These are phyloP conservation scores for Oryza meyeriana DNA, from an alignment of 176 grass and related monocot genomes.

Conservation along the genomic window DNA sequence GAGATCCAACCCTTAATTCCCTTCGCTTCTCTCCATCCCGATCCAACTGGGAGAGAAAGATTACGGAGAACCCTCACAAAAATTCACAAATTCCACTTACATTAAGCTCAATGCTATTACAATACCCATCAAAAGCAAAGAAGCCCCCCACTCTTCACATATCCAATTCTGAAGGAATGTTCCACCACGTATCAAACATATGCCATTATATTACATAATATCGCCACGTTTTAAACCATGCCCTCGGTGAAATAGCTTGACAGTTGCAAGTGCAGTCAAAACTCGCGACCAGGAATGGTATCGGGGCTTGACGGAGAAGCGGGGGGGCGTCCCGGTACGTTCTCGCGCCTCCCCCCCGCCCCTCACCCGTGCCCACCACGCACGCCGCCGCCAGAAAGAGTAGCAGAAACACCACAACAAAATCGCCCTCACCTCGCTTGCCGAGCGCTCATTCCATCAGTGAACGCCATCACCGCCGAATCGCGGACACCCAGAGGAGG, in stretches of 20 bases:
- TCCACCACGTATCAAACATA: no score
- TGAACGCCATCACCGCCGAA: no score
- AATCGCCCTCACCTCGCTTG: no score
- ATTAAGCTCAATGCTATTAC: not conserved
- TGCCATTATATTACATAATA: not conserved
- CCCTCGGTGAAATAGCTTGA: not conserved
- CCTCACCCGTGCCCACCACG: no score
- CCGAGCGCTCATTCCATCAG: no score
- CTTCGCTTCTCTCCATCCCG: not conserved
- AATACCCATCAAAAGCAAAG: not conserved
- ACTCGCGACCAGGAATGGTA: not conserved
- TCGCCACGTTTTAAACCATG: not conserved
- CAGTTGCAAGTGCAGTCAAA: not conserved
- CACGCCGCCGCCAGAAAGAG: no score
- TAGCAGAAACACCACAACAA: no score
- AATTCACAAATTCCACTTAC: not conserved
- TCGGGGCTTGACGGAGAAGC: not conserved
- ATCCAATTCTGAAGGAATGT: no score
- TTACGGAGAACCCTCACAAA: not conserved
- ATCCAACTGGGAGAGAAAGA: not conserved
- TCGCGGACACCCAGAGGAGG: no score
- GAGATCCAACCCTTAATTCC: not conserved
- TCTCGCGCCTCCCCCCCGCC: not conserved
- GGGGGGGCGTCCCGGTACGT: no score
- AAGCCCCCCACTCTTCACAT: not conserved